Percentiles rank a stretch among this genome's conserved stretches.
phyloP scores from a whole-genome alignment of 306 rosid genomes.

The Vigna angularis region DNA sequence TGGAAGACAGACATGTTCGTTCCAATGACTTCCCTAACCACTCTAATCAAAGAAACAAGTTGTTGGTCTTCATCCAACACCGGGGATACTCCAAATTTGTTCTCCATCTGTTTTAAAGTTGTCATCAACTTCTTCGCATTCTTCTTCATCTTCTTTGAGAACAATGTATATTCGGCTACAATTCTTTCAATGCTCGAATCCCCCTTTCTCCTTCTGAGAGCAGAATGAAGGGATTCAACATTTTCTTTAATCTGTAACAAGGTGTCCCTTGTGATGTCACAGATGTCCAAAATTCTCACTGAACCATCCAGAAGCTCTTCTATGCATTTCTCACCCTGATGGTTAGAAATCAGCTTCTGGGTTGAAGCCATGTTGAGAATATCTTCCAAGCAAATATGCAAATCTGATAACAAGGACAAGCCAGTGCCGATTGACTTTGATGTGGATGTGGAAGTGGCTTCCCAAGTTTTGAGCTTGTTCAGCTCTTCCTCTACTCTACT shows the following conservation, averaged over 20 bases:
- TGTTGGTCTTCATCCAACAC: constrained; percentile 47
- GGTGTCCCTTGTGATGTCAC: constrained; percentile 69
- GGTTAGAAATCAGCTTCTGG: constrained; percentile 56
- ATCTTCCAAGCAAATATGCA: constrained; percentile 64
- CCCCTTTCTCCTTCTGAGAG: constrained; percentile 70
- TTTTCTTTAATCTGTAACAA: constrained; percentile 60
- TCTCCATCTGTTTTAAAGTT: constrained; percentile 50
- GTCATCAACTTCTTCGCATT: constrained; percentile 52
- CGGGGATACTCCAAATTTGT: constrained; percentile 42
- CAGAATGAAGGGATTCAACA: constrained; percentile 62
- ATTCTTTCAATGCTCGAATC: constrained; percentile 54
- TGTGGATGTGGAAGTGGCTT: constrained; percentile 46
- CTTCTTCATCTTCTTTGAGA: constrained; percentile 66
- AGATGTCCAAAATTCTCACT: constrained; percentile 68
- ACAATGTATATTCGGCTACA: constrained; percentile 48
- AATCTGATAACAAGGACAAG: constrained; percentile 49
- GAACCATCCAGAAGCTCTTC: constrained; percentile 76
- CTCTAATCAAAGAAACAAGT: constrained; percentile 40
- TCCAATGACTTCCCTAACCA: constrained; percentile 48
- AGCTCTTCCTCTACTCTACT: constrained; percentile 62
- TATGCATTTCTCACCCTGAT: constrained; percentile 55
- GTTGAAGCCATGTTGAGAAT: constrained; percentile 68
- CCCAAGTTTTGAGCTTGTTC: constrained; percentile 58
- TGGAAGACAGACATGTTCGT: constrained; percentile 52
- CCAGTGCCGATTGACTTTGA: constrained; percentile 50